phyloP scores from a whole-genome alignment of 1,139 yeast species.

The Geotrichum histeridarum region DNA sequence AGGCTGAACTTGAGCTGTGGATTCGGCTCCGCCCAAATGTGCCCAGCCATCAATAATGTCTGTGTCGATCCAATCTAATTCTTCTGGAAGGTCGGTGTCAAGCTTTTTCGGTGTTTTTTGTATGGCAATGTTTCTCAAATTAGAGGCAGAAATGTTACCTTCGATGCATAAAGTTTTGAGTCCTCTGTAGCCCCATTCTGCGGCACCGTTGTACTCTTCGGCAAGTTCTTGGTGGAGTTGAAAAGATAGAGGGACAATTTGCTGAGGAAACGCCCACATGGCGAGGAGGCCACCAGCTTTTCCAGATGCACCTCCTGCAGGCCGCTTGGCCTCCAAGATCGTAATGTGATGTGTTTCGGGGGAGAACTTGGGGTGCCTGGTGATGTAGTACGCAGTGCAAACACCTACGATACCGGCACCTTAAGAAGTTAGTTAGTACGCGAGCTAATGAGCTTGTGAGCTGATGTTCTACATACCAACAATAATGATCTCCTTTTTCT shows the following conservation, averaged over 20 bases:
- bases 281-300: conserved; percentile 96
- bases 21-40: conserved; percentile 73
- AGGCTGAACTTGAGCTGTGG: conserved; percentile 97
- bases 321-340: conserved; percentile 82
- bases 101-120: conserved; percentile 14
- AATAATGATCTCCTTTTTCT: conserved; percentile 37
- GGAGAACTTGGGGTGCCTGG: conserved; percentile 75
- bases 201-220: conserved; percentile 69
- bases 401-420: conserved; percentile 98
- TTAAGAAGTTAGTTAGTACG: conserved; percentile 2
- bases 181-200: conserved; percentile 89
- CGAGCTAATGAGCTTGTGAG: not conserved
- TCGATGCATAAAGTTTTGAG: conserved; percentile 82
- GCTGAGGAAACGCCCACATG: conserved; percentile 95
- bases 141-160: conserved; percentile 55
- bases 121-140: conserved; percentile 18
- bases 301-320: conserved; percentile 97
- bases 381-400: conserved; percentile 84
- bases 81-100: conserved; percentile 50
- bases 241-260: conserved; percentile 84
- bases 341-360: conserved; percentile 72
- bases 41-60: conserved; percentile 69
- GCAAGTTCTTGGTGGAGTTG: conserved; percentile 79
- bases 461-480: conserved; percentile 32
- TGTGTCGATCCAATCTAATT: conserved; percentile 75